Base-by-base conservation (phyloP, 1,139 yeast species). In the Geotrichum citri-aurantii region DNA sequence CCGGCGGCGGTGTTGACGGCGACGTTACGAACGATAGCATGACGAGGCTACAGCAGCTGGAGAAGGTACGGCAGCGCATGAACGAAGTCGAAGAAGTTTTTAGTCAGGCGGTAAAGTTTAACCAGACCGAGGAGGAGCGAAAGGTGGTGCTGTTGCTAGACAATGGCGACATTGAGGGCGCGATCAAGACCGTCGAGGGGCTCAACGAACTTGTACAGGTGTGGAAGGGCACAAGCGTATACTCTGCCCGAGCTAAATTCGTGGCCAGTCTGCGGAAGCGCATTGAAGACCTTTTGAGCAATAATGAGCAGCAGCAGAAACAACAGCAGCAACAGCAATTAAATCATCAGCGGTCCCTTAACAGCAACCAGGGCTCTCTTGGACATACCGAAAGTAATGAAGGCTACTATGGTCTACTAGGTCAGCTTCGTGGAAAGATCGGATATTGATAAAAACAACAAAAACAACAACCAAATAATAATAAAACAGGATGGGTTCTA, bases 161-260 rank as follows among this genome's bases (percentile, higher is more conserved):
- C 24, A 51, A 57, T 7, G 66, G 65, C 10, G 63, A 68, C 26
- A 47, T 56, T 1, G 65, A 64, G 6, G 64, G 56, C 3, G 73
- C 73, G 1, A 55, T 61, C 27, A 59, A 56, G n/a, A 59, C 52
- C 33, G 60, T 70, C 11, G 68, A 65, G 31, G 56, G 63, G 1
- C 61, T 65, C 1, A 61, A 61, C 1, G 64, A 65, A 21, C 59
- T 71, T n/a, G 59, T 63, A 23, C 64, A 62, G 40, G 63, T 71
- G 19, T 71, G 73, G 73, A 66, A 69, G 49, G 73, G 73, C 14
- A 70, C 74, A 0, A 52, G 63, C 12, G 58, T 59, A 14, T 67
- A 69, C 51, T 52, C 59, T 1, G 27, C 61, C 8, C 60, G 66
- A 26, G 58, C 59, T 27, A 65, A 64, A 60, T 69, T 68, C 49